These are phyloP conservation scores for Cyamopsis tetragonoloba DNA, from an alignment of 306 rosid species.

Conservation along the genomic window DNA sequence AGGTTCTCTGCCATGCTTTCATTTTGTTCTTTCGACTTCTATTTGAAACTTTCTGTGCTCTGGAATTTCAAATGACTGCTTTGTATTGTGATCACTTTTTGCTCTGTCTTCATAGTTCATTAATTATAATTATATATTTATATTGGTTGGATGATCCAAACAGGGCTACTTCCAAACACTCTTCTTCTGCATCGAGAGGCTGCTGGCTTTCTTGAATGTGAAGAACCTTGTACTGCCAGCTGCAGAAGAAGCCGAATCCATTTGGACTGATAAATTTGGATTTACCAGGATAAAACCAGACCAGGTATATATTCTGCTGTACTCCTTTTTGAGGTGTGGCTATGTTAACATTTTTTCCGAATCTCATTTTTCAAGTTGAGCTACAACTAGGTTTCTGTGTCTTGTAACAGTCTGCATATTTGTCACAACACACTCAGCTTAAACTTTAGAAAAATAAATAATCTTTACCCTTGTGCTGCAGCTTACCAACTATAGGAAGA, in stretches of 20 bases:
- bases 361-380: neutral
- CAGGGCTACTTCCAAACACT: conserved; percentile 92
- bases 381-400: neutral
- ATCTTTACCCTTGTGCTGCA: conserved; percentile 36
- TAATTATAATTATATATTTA: neutral
- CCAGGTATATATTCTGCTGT: conserved; percentile 43
- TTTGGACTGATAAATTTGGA: conserved; percentile 87
- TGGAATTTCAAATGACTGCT: neutral
- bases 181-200: conserved; percentile 79
- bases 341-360: neutral
- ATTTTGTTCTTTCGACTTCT: neutral
- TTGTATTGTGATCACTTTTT: neutral
- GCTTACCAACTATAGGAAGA: conserved; percentile 74
- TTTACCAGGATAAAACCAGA: conserved; percentile 71
- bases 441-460: neutral
- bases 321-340: neutral
- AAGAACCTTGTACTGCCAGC: conserved; percentile 85
- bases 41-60: conserved; percentile 6
- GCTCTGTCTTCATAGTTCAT: neutral
- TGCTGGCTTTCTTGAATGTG: conserved; percentile 68
- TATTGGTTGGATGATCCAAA: neutral
- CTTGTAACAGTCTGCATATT: neutral
- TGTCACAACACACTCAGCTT: neutral
- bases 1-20: conserved; percentile 4
- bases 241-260: conserved; percentile 89